These are phyloP conservation scores for Stevia rebaudiana DNA, from an alignment of 140 eudicot genomes.

Conservation along the genomic window DNA sequence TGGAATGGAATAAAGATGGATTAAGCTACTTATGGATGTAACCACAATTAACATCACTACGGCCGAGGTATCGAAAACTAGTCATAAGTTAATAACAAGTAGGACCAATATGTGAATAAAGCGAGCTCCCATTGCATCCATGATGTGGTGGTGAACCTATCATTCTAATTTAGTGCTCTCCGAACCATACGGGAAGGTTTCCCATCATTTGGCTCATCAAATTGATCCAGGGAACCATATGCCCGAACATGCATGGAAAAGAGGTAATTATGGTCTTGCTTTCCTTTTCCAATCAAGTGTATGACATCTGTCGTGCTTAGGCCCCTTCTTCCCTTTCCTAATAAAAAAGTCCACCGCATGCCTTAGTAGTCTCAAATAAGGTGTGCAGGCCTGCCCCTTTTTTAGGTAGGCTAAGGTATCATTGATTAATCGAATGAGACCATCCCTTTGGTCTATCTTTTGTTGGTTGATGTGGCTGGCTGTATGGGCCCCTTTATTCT, in stretches of 20 bases:
- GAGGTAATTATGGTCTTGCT: not conserved
- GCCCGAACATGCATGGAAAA: not conserved
- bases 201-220: not conserved
- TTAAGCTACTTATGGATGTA: no score
- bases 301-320: not conserved
- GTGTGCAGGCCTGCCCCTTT: not conserved
- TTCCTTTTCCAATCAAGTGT: conserved; percentile 1
- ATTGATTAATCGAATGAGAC: no score
- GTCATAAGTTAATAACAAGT: no score
- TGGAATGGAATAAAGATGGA: no score
- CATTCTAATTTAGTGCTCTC: not conserved
- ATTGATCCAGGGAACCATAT: not conserved
- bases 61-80: no score
- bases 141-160: no score
- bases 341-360: not conserved
- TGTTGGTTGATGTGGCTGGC: no score
- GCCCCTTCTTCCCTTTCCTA: not conserved
- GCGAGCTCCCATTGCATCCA: no score
- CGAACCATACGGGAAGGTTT: not conserved
- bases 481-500: not conserved
- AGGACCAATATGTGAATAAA: no score
- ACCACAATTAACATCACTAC: no score
- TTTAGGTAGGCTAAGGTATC: no score
- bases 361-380: not conserved
- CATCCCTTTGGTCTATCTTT: no score